Evolutionary conservation across 345 rosid species (phyloP), one percentile per base, ranked within the genome.

Genomic region (Eucalyptus curtisii): DNA sequence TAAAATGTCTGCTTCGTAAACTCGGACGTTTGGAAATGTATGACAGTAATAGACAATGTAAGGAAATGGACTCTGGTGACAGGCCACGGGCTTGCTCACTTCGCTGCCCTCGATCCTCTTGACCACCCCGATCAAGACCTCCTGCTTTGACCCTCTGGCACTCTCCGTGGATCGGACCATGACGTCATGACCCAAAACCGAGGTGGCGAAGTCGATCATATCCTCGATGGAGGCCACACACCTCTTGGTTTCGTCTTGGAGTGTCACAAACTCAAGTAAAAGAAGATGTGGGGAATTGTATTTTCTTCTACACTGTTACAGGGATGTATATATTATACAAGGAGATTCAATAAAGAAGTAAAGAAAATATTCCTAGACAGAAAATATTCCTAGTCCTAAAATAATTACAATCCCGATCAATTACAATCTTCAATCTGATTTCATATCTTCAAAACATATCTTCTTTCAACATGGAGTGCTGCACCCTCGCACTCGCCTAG

Each of bases 171-270:
- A 91, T 13, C 95, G 95, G 61, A 92, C 95, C 88, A 71, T 94
- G 84, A 95, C 93, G 88, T 86, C 88, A 6, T 93, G 95, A 37
- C 98, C 98, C 31, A 97, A 91, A 9, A 96, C 91, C 3, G 95
- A 94, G 48, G 96, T 95, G 64, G 93, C 96, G 64, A 97, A 95
- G 86, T 96, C 99, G 64, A 97, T 92, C 98, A 95, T 92, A 87
- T 97, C 99, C 92, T 97, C 98, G 7, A 95, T 95, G 2, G 99
- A 96, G 49, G 94, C 97, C 4, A 96, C 94, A 86, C 99, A 97
- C 47, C 96, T 94, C 85, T 96, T 97, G 19, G 93, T 95, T 95
- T 97, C 98, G 7, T 96, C 98, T 3, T 86, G n/a, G n/a, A n/a
- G n/a, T n/a, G n/a, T n/a, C n/a, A n/a, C n/a, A n/a, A n/a, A n/a